A percentile compares a stretch with the other conserved stretches of the same genome.
phyloP scores from a whole-genome alignment of 495 filamentous ascomycete species.

The Cladorrhinum samala region DNA sequence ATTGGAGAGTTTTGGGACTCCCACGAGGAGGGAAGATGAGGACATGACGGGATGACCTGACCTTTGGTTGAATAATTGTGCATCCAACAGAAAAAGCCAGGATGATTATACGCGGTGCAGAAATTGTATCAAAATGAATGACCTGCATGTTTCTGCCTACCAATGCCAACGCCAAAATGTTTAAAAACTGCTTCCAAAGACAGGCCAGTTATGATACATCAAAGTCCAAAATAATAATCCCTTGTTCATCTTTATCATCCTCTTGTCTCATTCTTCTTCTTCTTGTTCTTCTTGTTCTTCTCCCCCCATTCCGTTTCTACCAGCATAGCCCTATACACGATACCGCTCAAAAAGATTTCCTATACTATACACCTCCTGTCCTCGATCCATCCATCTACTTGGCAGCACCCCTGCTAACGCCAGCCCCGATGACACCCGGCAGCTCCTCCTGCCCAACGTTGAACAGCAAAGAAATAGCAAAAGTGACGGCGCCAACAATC shows the following conservation, averaged over 20 bases:
- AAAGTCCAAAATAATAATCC: not conserved
- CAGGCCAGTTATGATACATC: not conserved
- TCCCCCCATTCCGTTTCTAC: not conserved
- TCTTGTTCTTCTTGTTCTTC: not conserved
- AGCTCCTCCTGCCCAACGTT: slow-evolving; percentile 71
- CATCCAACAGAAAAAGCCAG: too few species aligned
- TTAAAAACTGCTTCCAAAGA: slow-evolving; percentile 1
- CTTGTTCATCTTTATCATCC: not conserved
- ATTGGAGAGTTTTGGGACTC: slow-evolving; percentile 58
- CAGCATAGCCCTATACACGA: not conserved
- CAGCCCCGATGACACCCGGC: slow-evolving; percentile 81
- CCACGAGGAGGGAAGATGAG: slow-evolving; percentile 40
- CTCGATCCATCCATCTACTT: slow-evolving; percentile 1
- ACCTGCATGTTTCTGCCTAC: not conserved
- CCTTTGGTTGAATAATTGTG: not conserved
- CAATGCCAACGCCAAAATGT: slow-evolving; percentile 6
- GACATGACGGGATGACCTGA: slow-evolving; percentile 13
- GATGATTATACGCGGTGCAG: too few species aligned
- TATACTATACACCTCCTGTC: not conserved
- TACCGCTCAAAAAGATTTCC: not conserved
- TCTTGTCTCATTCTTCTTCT: not conserved
- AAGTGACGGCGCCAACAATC: slow-evolving; percentile 52
- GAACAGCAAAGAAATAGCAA: slow-evolving; percentile 69
- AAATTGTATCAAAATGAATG: not conserved
- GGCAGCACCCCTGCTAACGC: slow-evolving; percentile 53